Percentiles rank a stretch among this genome's conserved stretches.
Evolutionary conservation across 495 filamentous ascomycete species (phyloP).

Genomic region (Tuber indicum): DNA sequence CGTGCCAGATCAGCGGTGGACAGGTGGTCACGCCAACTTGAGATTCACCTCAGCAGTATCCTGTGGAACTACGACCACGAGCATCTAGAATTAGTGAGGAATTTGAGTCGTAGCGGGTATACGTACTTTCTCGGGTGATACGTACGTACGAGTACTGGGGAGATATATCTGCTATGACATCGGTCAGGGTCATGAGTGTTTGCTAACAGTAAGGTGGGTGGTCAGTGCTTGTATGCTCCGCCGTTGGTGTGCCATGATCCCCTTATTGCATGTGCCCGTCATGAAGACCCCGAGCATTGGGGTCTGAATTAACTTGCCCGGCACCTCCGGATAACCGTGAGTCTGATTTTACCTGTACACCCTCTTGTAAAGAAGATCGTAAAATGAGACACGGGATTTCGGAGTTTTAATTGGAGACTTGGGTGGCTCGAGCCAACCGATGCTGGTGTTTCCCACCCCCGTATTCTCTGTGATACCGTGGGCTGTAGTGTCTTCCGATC

Average conservation of each 20-base stretch:
- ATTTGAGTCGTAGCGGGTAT: neutral
- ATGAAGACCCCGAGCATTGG: neutral
- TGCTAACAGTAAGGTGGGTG: neutral
- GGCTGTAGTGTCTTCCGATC: neutral
- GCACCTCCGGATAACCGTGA: neutral
- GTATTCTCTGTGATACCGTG: neutral
- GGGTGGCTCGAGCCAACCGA: neutral
- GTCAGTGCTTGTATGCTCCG: neutral
- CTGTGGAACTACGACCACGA: neutral
- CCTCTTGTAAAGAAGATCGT: neutral
- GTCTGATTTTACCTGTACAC: neutral
- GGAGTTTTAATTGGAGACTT: neutral
- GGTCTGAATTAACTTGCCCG: neutral
- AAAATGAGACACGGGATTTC: neutral
- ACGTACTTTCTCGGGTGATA: neutral
- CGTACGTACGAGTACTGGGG: neutral
- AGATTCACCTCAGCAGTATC: neutral
- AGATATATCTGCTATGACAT: neutral
- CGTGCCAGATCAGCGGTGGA: neutral
- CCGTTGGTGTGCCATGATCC: neutral
- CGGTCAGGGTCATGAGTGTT: neutral
- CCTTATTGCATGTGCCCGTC: neutral
- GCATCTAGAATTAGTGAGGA: neutral
- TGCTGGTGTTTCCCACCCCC: neutral
- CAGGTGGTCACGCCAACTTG: too few relatives aligned